Conservation (phyloP, 345 rosid species). For the Eucalyptus cloeziana region DNA sequence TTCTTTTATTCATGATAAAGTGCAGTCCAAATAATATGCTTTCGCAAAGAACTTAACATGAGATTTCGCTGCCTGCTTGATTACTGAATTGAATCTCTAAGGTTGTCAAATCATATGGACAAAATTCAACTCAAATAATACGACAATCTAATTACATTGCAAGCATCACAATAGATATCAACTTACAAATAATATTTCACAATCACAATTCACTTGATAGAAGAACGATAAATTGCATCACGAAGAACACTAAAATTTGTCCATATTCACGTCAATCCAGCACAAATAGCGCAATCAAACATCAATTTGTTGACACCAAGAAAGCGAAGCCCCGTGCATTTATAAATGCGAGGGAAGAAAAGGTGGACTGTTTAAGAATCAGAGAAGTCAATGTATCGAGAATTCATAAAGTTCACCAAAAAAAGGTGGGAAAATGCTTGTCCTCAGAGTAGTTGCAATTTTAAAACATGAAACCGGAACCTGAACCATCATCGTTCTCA, state of each 20-base stretch:
- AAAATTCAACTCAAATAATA: not conserved
- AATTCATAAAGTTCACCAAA: too few species aligned
- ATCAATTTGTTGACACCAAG: too few species aligned
- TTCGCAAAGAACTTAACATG: not conserved
- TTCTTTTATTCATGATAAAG: not conserved
- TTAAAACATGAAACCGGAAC: too few species aligned
- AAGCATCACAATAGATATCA: not conserved
- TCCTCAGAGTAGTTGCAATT: too few species aligned
- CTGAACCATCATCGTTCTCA: too few species aligned
- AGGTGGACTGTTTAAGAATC: too few species aligned
- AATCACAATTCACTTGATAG: not conserved
- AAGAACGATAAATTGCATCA: not conserved
- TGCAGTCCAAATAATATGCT: not conserved
- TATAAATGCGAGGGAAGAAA: too few species aligned
- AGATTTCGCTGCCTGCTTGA: accelerated
- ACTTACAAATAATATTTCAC: not conserved
- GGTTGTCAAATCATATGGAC: not conserved
- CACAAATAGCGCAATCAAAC: not conserved
- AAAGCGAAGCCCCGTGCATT: too few species aligned
- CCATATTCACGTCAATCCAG: not conserved
- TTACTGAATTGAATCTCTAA: not conserved
- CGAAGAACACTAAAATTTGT: not conserved
- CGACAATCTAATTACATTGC: not conserved
- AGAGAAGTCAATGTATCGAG: too few species aligned
- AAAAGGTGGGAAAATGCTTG: too few species aligned